Conservation (phyloP, 805 yeast genomes). For the Myxozyma mucilagina region DNA sequence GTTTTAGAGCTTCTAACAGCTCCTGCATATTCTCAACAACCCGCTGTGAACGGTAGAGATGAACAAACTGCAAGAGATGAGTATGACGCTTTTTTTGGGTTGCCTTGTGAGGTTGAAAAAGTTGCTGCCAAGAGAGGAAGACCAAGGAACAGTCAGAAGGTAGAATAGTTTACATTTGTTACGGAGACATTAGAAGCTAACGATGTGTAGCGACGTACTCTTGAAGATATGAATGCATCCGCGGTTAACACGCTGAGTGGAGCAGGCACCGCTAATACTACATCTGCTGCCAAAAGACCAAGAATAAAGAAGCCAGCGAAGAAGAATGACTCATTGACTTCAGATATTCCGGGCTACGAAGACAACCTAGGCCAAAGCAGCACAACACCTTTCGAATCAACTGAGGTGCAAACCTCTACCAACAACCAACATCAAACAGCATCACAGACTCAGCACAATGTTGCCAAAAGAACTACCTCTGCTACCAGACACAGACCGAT, state of each 20-base stretch:
- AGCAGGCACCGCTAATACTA: not conserved
- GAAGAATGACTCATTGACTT: not conserved
- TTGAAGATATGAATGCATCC: constrained; percentile 13
- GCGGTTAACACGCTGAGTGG: not conserved
- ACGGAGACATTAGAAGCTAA: not conserved
- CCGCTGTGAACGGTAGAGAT: not conserved
- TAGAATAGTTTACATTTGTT: not conserved
- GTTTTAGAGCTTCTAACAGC: constrained; percentile 20
- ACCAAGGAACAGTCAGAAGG: constrained; percentile 10
- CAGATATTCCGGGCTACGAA: not conserved
- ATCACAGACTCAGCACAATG: not conserved
- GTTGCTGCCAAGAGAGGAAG: constrained; percentile 8
- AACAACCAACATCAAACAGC: not conserved
- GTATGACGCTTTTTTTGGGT: constrained; percentile 22
- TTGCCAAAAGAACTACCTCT: not conserved
- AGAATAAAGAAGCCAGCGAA: not conserved
- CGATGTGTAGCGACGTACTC: constrained; percentile 4
- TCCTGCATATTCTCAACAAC: constrained; percentile 10
- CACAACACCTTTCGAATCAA: not conserved
- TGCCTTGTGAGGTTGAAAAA: constrained; percentile 1
- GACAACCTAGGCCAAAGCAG: not conserved
- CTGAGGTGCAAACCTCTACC: not conserved
- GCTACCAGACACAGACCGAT: not conserved
- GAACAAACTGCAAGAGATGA: not conserved
- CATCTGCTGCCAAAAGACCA: constrained; percentile 1